A percentile compares a stretch with the other conserved stretches of the same genome.
These are phyloP conservation scores for Pezicula carpinea DNA, from an alignment of 2,329 filamentous ascomycete genomes.

Conservation along the genomic window DNA sequence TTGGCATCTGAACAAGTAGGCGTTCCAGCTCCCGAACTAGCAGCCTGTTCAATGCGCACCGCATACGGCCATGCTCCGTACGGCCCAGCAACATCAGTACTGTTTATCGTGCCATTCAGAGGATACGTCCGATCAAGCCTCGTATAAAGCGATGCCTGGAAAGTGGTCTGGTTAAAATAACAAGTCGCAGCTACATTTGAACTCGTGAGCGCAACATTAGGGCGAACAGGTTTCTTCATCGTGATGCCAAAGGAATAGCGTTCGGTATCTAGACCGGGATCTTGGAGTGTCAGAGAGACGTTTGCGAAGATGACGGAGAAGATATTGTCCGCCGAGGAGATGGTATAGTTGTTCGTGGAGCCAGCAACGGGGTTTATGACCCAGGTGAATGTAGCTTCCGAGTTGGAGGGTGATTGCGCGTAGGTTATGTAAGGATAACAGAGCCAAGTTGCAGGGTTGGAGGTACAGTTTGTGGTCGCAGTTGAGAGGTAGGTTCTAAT, in stretches of 20 bases:
- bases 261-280: slow-evolving; percentile 43
- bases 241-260: slow-evolving; percentile 53
- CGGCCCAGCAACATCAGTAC: slow-evolving; percentile 19
- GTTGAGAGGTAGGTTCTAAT: slow-evolving; percentile 54
- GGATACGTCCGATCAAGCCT: slow-evolving; percentile 38
- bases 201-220: slow-evolving; percentile 38
- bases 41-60: slow-evolving; percentile 49
- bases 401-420: slow-evolving; percentile 33
- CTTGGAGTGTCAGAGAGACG: slow-evolving; percentile 43
- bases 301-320: slow-evolving; percentile 53
- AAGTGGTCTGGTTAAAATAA: slow-evolving; percentile 50
- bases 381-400: slow-evolving; percentile 56
- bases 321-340: slow-evolving; percentile 51
- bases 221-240: slow-evolving; percentile 47
- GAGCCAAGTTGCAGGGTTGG: slow-evolving; percentile 52
- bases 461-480: slow-evolving; percentile 51
- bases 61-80: slow-evolving; percentile 52
- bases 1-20: slow-evolving; percentile 47
- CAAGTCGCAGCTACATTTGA: slow-evolving; percentile 46
- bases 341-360: slow-evolving; percentile 39
- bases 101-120: slow-evolving; percentile 25
- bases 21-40: slow-evolving; percentile 40
- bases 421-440: slow-evolving; percentile 56
- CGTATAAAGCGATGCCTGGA: slow-evolving; percentile 59
- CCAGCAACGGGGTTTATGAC: slow-evolving; percentile 42